phyloP scores from a whole-genome alignment of 2,329 filamentous ascomycete species.

The Neophaeococcomyces aloes region DNA sequence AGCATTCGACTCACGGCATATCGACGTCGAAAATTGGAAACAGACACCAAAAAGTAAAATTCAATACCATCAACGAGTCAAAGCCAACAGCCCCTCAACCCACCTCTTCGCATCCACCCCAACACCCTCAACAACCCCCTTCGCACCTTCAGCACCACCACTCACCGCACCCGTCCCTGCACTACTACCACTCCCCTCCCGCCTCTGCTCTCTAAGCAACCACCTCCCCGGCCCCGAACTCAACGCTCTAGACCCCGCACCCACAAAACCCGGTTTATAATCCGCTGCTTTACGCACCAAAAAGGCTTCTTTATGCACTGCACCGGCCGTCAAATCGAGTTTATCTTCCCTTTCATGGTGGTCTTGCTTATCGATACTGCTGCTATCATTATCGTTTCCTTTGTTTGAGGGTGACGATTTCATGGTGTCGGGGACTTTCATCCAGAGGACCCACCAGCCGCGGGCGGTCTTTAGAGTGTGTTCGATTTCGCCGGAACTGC shows the following conservation, averaged over 20 bases:
- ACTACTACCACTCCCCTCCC: constrained; percentile 24
- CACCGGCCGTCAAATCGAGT: too few relatives aligned
- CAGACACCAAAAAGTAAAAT: too few relatives aligned
- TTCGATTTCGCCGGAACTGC: constrained; percentile 43
- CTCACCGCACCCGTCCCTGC: neutral
- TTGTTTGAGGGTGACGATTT: constrained; percentile 5
- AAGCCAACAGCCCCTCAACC: constrained; percentile 35
- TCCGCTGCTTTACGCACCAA: constrained; percentile 38
- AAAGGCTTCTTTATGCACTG: constrained; percentile 31
- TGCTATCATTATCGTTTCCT: constrained; percentile 2
- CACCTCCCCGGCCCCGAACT: constrained; percentile 18
- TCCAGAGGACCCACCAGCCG: constrained; percentile 60
- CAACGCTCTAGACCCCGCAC: constrained; percentile 22
- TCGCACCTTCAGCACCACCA: constrained; percentile 12
- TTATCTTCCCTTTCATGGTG: neutral
- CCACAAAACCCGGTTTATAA: constrained; percentile 23
- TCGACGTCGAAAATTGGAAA: too few relatives aligned
- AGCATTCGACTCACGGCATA: too few relatives aligned
- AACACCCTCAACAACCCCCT: constrained; percentile 30
- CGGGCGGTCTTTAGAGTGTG: constrained; percentile 52
- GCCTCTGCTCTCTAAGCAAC: constrained; percentile 22
- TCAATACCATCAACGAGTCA: constrained; percentile 25
- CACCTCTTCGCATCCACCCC: constrained; percentile 38
- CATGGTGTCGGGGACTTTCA: constrained; percentile 28
- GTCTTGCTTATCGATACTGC: neutral